Conservation (phyloP, 2,329 filamentous ascomycete genomes). For the Endothia cerciana region DNA sequence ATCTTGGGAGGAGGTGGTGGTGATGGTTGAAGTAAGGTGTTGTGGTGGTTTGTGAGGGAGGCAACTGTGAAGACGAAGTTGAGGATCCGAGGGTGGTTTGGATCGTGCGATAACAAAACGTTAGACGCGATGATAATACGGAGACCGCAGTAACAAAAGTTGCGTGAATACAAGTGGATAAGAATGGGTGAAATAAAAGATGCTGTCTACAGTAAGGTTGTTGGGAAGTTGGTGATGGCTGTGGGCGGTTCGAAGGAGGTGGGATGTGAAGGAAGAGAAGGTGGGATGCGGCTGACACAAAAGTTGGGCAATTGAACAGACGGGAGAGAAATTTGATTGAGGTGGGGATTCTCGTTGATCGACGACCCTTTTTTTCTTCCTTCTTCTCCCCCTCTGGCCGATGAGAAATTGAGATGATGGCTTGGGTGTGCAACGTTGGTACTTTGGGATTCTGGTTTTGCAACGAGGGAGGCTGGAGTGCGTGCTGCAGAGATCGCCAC, state of each 20-base stretch:
- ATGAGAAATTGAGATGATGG: too few species aligned
- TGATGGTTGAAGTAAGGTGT: neutral
- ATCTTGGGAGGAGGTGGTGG: constrained; percentile 6
- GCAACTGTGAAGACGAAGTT: neutral
- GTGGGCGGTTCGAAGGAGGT: neutral
- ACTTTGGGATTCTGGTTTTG: too few species aligned
- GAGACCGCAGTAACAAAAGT: neutral
- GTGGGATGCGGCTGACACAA: neutral
- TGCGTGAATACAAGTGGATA: neutral
- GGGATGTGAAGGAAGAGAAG: neutral
- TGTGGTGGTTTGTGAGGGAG: neutral
- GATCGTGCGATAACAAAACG: neutral
- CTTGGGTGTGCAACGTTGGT: too few species aligned
- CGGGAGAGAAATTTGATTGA: neutral
- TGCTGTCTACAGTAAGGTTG: neutral
- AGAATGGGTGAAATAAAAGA: neutral
- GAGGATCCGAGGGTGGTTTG: too few species aligned
- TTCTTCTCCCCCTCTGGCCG: too few species aligned
- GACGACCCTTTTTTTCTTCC: neutral
- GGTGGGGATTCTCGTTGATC: neutral
- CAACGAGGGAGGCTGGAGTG: too few species aligned
- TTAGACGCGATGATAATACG: neutral
- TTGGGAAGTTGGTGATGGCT: neutral
- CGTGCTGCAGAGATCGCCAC: too few species aligned
- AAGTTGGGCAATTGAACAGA: neutral